Evolutionary conservation across 2,329 filamentous ascomycete species (phyloP), one percentile per base, ranked within the genome.

Genomic region (Pseudogymnoascus pannorum): DNA sequence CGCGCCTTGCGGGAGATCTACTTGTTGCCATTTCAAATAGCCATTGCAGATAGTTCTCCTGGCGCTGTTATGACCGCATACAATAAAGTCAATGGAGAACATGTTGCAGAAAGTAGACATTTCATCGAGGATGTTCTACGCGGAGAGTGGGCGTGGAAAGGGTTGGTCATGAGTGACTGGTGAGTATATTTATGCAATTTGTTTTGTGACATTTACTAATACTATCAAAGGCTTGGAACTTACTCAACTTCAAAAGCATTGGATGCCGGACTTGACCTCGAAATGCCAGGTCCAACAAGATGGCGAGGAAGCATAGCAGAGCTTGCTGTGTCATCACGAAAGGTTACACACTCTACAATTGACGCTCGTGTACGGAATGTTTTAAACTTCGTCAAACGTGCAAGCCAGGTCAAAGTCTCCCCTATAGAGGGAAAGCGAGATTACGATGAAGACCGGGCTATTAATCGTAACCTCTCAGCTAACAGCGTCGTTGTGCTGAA

Each of bases 401-500:
- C 64, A 18, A 62, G 68, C 14, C 67, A 69, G 4, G 64, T 69
- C 36, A 61, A 64, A 12, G 69, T 69, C 16, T 40, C 68, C 57
- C 68, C 68, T 40, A 62, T 64, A 8, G 72, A 69, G 62, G 68
- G 59, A 33, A 68, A 64, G n/a, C 63, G 57, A 5, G 64, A 69
- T 62, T 72, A 57, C 5, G 72, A 67, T 16, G 75, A 73, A 64
- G 73, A 72, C 51, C 71, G 70, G 8, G 67, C 69, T 11, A 67
- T 87, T 24, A 77, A 86, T 9, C 77, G 85, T 29, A 76, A 81
- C 33, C 75, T 85, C 5, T 83, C 84, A 2, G 78, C 80, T 0
- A 81, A 87, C 62, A 83, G 81, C 0, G 81, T 87, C 12, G 84
- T 88, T 0, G 76, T 88, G 20, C 74, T 88, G 51, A 87, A 88